These are phyloP conservation scores for Gnetum montanum DNA, from an alignment of 75 land plant genomes.

Conservation along the genomic window DNA sequence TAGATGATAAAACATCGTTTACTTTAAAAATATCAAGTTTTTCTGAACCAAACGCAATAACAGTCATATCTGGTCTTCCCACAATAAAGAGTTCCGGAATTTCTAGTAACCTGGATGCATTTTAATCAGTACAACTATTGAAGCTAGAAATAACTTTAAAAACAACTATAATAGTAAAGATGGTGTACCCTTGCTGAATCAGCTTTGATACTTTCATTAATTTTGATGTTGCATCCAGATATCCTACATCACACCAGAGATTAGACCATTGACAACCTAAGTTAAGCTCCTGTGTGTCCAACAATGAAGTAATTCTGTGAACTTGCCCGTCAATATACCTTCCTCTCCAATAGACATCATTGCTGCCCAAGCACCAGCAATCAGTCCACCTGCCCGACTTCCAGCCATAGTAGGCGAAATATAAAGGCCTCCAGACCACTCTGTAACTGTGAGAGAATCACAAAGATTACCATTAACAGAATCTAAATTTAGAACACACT, in stretches of 20 bases:
- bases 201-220: constrained; percentile 80
- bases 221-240: constrained; percentile 55
- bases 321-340: no score
- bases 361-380: constrained; percentile 99
- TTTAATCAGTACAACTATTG: background rate
- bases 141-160: no score
- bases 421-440: constrained; percentile 96
- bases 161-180: background rate
- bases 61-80: constrained; percentile 96
- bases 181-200: constrained; percentile 59
- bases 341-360: constrained; percentile 85
- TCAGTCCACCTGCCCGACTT: constrained; percentile 83
- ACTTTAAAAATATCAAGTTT: constrained; percentile 83
- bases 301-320: background rate
- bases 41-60: constrained; percentile 86
- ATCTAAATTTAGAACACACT: background rate
- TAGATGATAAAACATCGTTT: constrained; percentile 71
- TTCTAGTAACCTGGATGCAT: constrained; percentile 47
- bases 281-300: background rate
- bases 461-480: background rate
- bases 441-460: constrained; percentile 66
- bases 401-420: constrained; percentile 98
- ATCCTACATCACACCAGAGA: constrained; percentile 31
- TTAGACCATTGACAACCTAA: background rate
- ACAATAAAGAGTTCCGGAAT: constrained; percentile 74